A percentile compares a stretch with the other conserved stretches of the same genome.
Conservation (phyloP, 495 filamentous ascomycete genomes). For the Aspergillus cristatus region DNA sequence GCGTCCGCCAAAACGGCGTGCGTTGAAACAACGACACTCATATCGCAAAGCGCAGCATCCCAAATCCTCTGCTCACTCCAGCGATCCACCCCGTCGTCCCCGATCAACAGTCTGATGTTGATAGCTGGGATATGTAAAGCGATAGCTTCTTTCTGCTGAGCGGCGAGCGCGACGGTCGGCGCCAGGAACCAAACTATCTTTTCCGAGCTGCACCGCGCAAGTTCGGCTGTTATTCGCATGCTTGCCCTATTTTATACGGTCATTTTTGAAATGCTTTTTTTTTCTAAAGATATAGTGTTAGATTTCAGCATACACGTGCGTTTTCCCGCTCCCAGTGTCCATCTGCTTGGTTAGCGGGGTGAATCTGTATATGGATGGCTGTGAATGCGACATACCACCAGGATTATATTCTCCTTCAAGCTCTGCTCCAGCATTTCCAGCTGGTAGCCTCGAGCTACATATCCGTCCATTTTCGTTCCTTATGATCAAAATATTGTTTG, state of each 20-base stretch:
- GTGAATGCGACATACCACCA: slow-evolving; percentile 45
- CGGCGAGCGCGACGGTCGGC: slow-evolving; percentile 64
- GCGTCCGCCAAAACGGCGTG: slow-evolving; percentile 72
- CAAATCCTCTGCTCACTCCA: slow-evolving; percentile 68
- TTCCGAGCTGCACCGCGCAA: background rate
- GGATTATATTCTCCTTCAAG: slow-evolving; percentile 70
- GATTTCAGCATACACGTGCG: slow-evolving; percentile 83
- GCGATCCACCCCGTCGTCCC: slow-evolving; percentile 58
- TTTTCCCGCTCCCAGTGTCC: slow-evolving; percentile 92
- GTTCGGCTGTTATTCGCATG: no score
- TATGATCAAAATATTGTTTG: no score
- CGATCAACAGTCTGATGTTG: slow-evolving; percentile 55
- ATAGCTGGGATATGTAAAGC: slow-evolving; percentile 51
- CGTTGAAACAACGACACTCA: slow-evolving; percentile 69
- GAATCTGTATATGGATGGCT: no score
- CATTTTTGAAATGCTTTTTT: no score
- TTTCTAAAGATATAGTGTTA: no score
- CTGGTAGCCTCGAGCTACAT: slow-evolving; percentile 80
- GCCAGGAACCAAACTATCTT: slow-evolving; percentile 81
- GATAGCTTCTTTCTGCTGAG: slow-evolving; percentile 64
- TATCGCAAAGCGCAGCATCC: slow-evolving; percentile 59
- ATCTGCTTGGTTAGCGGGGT: slow-evolving; percentile 52
- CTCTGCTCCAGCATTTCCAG: slow-evolving; percentile 85
- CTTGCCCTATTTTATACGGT: no score
- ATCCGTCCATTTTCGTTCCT: no score